Conservation (phyloP, 306 rosid genomes). For the Corylus heterophylla region DNA sequence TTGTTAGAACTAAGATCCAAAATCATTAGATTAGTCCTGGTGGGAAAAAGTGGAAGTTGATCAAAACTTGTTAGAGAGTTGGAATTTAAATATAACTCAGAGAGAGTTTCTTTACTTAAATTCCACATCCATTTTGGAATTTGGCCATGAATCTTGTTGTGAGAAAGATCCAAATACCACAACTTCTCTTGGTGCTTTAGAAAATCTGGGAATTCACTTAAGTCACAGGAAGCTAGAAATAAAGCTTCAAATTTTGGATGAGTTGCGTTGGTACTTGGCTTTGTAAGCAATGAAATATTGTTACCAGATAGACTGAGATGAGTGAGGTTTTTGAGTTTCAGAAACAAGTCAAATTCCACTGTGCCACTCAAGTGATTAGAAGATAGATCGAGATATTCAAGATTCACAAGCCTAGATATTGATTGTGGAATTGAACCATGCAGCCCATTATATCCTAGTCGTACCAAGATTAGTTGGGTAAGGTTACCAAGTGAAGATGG, state of each 20-base stretch:
- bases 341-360: neutral
- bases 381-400: rapidly evolving
- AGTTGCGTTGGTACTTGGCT: neutral
- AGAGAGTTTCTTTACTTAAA: too few species aligned
- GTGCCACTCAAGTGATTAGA: neutral
- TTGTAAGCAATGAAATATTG: neutral
- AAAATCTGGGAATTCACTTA: neutral
- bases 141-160: neutral
- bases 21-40: rapidly evolving
- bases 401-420: conserved; percentile 2
- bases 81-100: too few species aligned
- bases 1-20: neutral
- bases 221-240: neutral
- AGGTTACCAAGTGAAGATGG: conserved; percentile 20
- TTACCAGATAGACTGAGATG: neutral
- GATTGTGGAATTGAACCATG: neutral
- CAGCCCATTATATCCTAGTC: rapidly evolving
- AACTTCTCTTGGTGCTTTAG: neutral
- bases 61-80: too few species aligned
- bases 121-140: too few species aligned
- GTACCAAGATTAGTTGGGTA: rapidly evolving
- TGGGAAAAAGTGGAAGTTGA: too few species aligned
- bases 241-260: neutral
- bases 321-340: neutral
- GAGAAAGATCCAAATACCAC: neutral